phyloP scores from a whole-genome alignment of 306 rosid species.

The Rosa chinensis region DNA sequence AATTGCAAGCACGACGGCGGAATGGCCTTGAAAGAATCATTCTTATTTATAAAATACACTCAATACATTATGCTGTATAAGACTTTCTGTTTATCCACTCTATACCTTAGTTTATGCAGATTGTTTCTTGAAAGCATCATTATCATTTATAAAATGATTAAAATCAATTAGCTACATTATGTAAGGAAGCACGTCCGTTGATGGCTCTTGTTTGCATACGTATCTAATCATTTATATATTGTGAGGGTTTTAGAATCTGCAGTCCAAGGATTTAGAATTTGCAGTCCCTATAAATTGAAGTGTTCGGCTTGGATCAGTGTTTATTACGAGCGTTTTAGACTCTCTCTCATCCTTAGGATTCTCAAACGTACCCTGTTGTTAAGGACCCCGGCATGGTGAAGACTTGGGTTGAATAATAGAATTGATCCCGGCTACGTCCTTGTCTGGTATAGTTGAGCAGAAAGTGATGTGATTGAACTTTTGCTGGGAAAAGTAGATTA shows the following conservation, averaged over 20 bases:
- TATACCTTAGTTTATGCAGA: background rate
- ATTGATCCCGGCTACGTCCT: background rate
- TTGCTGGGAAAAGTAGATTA: background rate
- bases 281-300: background rate
- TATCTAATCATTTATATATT: background rate
- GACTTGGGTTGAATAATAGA: background rate
- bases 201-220: background rate
- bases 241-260: background rate
- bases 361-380: background rate
- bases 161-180: background rate
- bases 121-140: constrained; percentile 5
- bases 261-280: background rate
- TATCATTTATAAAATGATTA: background rate
- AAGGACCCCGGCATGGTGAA: background rate
- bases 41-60: constrained; percentile 1
- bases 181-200: background rate
- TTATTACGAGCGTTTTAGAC: background rate
- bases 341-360: background rate
- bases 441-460: background rate
- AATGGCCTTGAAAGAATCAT: background rate
- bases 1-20: background rate
- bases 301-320: background rate
- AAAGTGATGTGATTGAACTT: background rate
- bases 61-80: background rate
- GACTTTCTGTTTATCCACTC: background rate